These are phyloP conservation scores for Moniliella sp. DNA, from an alignment of 1,284 basidiomycete genomes.

Conservation along the genomic window DNA sequence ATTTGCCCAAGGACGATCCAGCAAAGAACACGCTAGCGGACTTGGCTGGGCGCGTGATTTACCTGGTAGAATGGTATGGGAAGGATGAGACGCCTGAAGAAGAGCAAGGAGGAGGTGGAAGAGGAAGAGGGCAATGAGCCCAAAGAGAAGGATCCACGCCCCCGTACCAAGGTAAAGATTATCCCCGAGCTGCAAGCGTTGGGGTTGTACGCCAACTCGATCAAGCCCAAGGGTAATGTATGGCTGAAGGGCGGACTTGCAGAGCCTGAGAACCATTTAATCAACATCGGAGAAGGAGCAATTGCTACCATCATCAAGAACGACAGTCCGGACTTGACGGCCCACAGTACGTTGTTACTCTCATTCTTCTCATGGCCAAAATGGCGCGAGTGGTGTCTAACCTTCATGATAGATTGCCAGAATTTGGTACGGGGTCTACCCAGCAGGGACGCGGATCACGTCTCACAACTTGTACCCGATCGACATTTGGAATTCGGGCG, in stretches of 20 bases:
- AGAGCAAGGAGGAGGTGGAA: not conserved
- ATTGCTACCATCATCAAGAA: constrained; percentile 37
- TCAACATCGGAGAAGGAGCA: constrained; percentile 45
- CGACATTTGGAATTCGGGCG: constrained; percentile 42
- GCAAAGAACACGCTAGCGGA: constrained; percentile 38
- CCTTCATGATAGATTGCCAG: too few relatives aligned
- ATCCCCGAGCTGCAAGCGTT: constrained; percentile 18
- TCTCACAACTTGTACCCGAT: constrained; percentile 43
- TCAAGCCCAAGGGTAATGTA: constrained; percentile 16
- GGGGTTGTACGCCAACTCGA: constrained; percentile 21
- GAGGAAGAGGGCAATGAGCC: constrained; percentile 3
- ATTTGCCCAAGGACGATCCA: constrained; percentile 3
- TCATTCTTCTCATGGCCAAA: too few relatives aligned
- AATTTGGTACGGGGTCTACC: constrained; percentile 45
- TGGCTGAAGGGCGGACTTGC: constrained; percentile 15
- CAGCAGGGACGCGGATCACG: constrained; percentile 42
- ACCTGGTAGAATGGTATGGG: constrained; percentile 41
- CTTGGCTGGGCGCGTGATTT: constrained; percentile 41
- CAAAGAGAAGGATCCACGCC: constrained; percentile 2
- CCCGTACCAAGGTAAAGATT: constrained; percentile 12
- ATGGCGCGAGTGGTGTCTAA: too few relatives aligned
- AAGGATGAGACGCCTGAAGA: too few relatives aligned
- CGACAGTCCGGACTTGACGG: constrained; percentile 11
- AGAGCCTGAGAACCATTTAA: constrained; percentile 33
- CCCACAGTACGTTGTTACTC: not conserved